Base-by-base conservation (phyloP, 2,329 filamentous ascomycete species). In the Colletotrichum siamense region DNA sequence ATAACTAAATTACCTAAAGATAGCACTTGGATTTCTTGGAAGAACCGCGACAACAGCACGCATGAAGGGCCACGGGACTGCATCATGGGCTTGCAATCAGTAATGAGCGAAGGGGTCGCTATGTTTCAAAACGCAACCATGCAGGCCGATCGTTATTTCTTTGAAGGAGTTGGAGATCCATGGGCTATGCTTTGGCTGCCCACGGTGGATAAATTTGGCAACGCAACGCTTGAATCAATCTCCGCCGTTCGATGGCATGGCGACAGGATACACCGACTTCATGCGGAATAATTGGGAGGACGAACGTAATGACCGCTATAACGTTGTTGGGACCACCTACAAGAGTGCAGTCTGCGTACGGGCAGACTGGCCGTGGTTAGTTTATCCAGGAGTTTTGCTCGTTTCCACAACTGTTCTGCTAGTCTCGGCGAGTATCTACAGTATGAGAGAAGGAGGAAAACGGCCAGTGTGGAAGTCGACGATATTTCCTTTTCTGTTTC, bases 351-450 rank as follows among this genome's bases (percentile, higher is more conserved):
- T 59, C 0, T 59, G 55, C 1, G 28, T 59, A 59, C 24, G 55
- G 4, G 26, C 5, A 4, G 55, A 28, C 15, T 59, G 55, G 55
- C 24, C 15, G 2, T 59, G 55, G 55, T 1, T 59, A 3, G 13
- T 28, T 0, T 59, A 59, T 1, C 55, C 55, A 6, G 55, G 0
- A 59, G 24, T 24, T 0, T 4, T 59, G 3, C 55, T 59, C 8
- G 1, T 3, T 59, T 28, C 16, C 16, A 59, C 55, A 2, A 26
- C 8, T 0, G 2, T 13, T 2, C 55, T 59, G 0, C 8, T 59
- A 0, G 0, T 28, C 0, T 0, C 55, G 8, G 55, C 55, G 55
- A 1, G 1, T 0, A 0, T 3, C 13, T 2, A 3, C 13, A 59
- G 55, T 5, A 6, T 24, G 22, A 16, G 55, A 28, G 24, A 28